phyloP scores from a whole-genome alignment of 2,329 filamentous ascomycete species.

The Alternaria incomplexa region DNA sequence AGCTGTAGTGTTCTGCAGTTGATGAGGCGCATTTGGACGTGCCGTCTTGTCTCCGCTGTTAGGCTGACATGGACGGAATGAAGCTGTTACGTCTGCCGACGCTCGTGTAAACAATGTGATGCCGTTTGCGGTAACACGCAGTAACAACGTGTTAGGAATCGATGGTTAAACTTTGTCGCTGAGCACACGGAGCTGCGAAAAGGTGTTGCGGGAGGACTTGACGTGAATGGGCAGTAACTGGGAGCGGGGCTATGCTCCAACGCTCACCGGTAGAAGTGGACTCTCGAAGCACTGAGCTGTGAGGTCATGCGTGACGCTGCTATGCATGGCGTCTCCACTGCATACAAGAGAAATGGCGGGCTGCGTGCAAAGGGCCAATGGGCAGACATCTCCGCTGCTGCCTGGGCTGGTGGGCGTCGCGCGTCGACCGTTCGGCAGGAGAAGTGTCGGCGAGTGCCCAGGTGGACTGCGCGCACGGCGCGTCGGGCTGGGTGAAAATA shows the following conservation, averaged over 20 bases:
- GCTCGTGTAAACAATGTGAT: background rate
- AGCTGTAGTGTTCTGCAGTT: background rate
- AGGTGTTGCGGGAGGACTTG: background rate
- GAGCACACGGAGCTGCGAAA: background rate
- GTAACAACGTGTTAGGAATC: background rate
- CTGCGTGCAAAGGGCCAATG: background rate
- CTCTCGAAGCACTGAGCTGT: background rate
- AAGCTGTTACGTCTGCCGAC: background rate
- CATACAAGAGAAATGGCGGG: background rate
- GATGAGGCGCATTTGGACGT: background rate
- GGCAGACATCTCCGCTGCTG: background rate
- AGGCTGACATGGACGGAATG: background rate
- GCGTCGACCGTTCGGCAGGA: background rate
- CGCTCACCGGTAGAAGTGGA: background rate
- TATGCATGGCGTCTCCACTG: background rate
- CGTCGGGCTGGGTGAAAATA: background rate
- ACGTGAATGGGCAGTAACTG: background rate
- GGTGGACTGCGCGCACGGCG: too few relatives aligned
- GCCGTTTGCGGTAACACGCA: background rate
- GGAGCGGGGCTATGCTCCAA: background rate
- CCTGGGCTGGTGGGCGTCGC: background rate
- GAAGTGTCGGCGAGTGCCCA: too few relatives aligned
- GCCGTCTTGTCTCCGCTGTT: background rate
- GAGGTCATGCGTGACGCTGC: background rate
- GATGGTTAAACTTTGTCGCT: background rate